Evolutionary conservation across 2,329 filamentous ascomycete genomes (phyloP), one percentile per base, ranked within the genome.

Genomic region (Monosporascus sp.): DNA sequence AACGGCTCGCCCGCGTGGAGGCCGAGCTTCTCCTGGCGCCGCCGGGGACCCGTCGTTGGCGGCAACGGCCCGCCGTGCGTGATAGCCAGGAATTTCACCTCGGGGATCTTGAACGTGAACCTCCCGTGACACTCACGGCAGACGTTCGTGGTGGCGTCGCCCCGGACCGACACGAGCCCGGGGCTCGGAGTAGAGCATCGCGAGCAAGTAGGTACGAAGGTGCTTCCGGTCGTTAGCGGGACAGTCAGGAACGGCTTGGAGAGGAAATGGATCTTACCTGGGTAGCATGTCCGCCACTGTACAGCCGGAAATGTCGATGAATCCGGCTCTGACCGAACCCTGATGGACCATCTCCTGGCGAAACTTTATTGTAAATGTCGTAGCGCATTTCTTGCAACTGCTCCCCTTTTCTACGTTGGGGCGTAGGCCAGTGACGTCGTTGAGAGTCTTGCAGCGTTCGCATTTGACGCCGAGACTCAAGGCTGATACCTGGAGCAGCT

Each of bases 111-210:
- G 71, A 94, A 89, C 17, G 82, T 87, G 80, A 94, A 92, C 67
- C 86, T 87, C 51, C 78, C 77, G 74, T 94, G 89, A 67, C 90
- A 95, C 63, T 87, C 81, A 48, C 89, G 83, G 71, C 90, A 95
- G 38, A 90, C 80, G 54, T 90, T 88, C 63, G 84, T 85, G 22
- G 83, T 81, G 19, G 82, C 82, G 55, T 93, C 88, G 46, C 88
- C 89, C 26, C 87, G 79, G 6, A 93, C 87, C 5, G 88, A 85
- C 17, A 86, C 78, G 37, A 94, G 78, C 1, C 88, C 88, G 4
- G 80, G 79, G 57, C 85, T 82, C 1, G 82, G 63, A 1, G 85
- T 88, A 31, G 89, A 94, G 71, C 90, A 95, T 63, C 81, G 78
- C 1, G 81, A 79, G 68, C 90, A 95, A 0, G 88, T 92, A 17